Conservation (phyloP, 805 yeast species). For the Scheffersomyces stipitis region DNA sequence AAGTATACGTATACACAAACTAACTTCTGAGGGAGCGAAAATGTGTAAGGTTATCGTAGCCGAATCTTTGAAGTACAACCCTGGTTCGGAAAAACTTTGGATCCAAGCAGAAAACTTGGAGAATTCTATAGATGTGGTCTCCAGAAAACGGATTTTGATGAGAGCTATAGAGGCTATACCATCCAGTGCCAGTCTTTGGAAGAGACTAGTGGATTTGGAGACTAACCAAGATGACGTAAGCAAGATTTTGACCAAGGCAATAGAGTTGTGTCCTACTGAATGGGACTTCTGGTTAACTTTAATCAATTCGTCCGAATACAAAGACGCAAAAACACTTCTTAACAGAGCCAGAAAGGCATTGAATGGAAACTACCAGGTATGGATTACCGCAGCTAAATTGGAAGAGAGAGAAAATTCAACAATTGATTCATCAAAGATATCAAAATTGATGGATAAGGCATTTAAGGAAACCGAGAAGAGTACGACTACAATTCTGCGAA, state of each 20-base stretch:
- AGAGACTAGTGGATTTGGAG: constrained; percentile 60
- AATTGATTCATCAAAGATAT: constrained; percentile 45
- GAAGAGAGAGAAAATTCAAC: constrained; percentile 55
- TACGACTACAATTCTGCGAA: constrained; percentile 16
- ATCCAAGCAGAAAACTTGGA: constrained; percentile 67
- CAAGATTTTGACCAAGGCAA: constrained; percentile 61
- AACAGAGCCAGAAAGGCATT: constrained; percentile 60
- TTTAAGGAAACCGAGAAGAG: constrained; percentile 37
- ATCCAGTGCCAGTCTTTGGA: constrained; percentile 63
- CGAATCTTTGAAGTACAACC: constrained; percentile 60
- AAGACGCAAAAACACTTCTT: constrained; percentile 54
- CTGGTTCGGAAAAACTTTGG: constrained; percentile 69
- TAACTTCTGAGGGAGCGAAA: constrained; percentile 37
- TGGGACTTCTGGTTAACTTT: constrained; percentile 66
- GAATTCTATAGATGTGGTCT: constrained; percentile 39
- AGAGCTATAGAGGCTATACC: constrained; percentile 73
- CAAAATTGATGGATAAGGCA: constrained; percentile 50
- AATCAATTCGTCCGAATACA: constrained; percentile 44
- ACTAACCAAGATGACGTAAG: constrained; percentile 46
- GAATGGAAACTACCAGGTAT: constrained; percentile 50
- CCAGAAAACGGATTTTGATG: constrained; percentile 60
- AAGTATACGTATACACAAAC: constrained; percentile 59
- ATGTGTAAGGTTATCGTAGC: constrained; percentile 59
- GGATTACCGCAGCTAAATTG: constrained; percentile 69
- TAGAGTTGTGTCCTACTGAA: constrained; percentile 64